Percentiles rank a stretch among this genome's conserved stretches.
phyloP scores from a whole-genome alignment of 1,284 basidiomycete genomes.

The Spongispora temasekensis region DNA sequence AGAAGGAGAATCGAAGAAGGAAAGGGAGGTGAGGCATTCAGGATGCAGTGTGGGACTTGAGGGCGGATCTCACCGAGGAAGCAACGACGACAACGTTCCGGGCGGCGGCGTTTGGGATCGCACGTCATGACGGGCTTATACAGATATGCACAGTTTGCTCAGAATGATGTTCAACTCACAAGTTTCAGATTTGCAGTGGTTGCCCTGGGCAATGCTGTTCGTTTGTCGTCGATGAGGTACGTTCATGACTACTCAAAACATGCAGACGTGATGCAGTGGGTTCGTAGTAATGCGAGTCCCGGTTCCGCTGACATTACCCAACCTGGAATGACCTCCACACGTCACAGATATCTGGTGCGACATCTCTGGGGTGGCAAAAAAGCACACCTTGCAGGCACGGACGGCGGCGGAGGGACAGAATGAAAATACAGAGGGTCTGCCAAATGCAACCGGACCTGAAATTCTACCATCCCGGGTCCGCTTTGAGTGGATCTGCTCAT shows the following conservation, averaged over 20 bases:
- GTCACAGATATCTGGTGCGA: conserved; percentile 2
- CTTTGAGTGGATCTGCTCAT: background rate
- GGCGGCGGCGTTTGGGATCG: conserved; percentile 27
- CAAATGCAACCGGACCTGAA: conserved; percentile 7
- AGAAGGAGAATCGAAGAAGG: conserved; percentile 2
- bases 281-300: too few species aligned
- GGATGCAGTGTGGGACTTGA: conserved; percentile 20
- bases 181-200: conserved; percentile 17
- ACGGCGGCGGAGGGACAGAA: background rate
- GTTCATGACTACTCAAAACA: conserved; percentile 6
- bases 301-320: background rate
- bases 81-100: conserved; percentile 7
- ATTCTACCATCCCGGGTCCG: conserved; percentile 18
- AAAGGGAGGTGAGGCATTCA: too few species aligned
- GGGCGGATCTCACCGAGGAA: conserved; percentile 30
- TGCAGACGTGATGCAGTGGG: conserved; percentile 4
- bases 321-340: conserved; percentile 1
- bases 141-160: background rate
- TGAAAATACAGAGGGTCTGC: background rate
- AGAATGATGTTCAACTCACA: conserved; percentile 5
- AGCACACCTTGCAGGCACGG: background rate
- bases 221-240: too few species aligned
- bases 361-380: background rate
- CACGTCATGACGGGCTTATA: background rate
- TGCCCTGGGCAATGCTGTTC: conserved; percentile 6